Evolutionary conservation across 2,329 filamentous ascomycete genomes (phyloP), one percentile per base, ranked within the genome.

Genomic region (Basipetospora sp.): DNA sequence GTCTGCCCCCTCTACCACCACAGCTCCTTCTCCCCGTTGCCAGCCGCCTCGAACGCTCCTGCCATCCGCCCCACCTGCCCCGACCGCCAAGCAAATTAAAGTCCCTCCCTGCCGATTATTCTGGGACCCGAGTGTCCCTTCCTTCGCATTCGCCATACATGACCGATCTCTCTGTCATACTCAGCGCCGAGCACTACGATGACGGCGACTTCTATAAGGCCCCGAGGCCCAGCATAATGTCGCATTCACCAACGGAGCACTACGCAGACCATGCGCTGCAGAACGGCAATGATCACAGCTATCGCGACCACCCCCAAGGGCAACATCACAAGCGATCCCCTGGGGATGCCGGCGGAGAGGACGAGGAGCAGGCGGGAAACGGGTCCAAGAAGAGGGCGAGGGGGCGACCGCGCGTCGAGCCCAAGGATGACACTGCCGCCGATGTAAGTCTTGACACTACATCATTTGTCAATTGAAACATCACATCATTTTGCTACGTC

Each of bases 381-480:
- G 25, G 31, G 36, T 60, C 63, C 34, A 65, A 63, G 47, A 77
- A 73, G 53, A 74, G 79, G 48, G 63, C 74, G 14, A 67, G 84
- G 51, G 84, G 84, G 6, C 69, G 84, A 39, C 84, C 84, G 5
- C 65, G 82, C 36, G 65, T 90, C 13, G 77, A 87, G 46, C 73
- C 74, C n/a, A 74, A 75, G 43, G 81, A 88, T 56, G 75, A 84
- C 56, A 86, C 78, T 17, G 75, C 80, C 43, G 75, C 73, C 38
- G 83, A 87, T 62, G 82, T 85, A 59, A 70, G 79, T 75, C n/a
- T n/a, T n/a, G n/a, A n/a, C n/a, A n/a, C n/a, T n/a, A n/a, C n/a
- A n/a, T n/a, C n/a, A n/a, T n/a, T n/a, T n/a, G n/a, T n/a, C n/a
- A n/a, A n/a, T n/a, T n/a, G n/a, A n/a, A n/a, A n/a, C n/a, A n/a